Evolutionary conservation across 148 eudicot species (phyloP).

Genomic region (Rheum nobile): DNA sequence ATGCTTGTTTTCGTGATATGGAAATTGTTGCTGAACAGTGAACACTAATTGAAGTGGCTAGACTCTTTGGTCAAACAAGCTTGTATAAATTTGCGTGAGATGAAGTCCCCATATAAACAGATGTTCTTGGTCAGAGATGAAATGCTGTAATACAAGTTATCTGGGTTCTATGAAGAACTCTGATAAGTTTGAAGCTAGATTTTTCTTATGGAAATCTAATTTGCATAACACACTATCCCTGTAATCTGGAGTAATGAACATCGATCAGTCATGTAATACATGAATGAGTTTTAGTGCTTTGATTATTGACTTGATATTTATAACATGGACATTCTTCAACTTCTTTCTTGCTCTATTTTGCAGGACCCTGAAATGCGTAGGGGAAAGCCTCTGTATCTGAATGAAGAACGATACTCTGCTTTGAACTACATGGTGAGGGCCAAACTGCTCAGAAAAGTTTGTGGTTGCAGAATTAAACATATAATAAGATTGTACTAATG

Average conservation of each 20-base stretch:
- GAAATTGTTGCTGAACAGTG: background rate
- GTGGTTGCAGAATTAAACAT: background rate
- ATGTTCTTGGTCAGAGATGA: background rate
- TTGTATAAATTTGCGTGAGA: background rate
- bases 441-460: background rate
- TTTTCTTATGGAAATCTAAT: no score
- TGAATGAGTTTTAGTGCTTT: no score
- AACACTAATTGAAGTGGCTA: background rate
- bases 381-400: slow-evolving; percentile 83
- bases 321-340: no score
- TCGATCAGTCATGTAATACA: background rate
- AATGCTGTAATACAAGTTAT: background rate
- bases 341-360: slow-evolving; percentile 6
- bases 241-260: background rate
- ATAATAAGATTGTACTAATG: background rate
- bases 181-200: background rate
- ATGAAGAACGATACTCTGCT: slow-evolving; percentile 88
- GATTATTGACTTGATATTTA: no score
- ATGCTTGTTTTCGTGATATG: background rate
- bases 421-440: slow-evolving; percentile 70
- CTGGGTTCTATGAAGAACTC: background rate
- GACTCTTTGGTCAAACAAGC: background rate
- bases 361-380: slow-evolving; percentile 82
- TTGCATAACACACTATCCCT: no score
- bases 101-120: background rate